These are phyloP conservation scores for Chaetomiaceae sp. DNA, from an alignment of 2,329 filamentous ascomycete species.

Conservation along the genomic window DNA sequence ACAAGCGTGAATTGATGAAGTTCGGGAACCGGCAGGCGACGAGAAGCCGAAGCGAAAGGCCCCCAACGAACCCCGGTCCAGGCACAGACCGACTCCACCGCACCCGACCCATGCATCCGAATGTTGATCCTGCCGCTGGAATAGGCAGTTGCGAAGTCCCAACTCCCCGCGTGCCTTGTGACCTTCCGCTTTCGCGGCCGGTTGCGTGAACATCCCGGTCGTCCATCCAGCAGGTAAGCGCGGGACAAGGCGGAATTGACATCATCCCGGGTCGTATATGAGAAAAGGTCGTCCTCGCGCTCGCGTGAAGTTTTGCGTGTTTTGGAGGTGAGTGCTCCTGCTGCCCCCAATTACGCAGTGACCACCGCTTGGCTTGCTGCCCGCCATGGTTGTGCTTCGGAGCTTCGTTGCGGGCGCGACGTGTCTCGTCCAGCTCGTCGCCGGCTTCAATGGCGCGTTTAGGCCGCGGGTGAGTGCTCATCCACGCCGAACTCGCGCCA, in stretches of 20 bases:
- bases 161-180: neutral
- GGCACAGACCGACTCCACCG: too few species aligned
- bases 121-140: neutral
- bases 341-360: neutral
- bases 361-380: neutral
- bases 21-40: too few species aligned
- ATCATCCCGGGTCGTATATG: neutral
- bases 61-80: too few species aligned
- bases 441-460: constrained; percentile 7
- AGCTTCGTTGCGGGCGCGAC: constrained; percentile 1
- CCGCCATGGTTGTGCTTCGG: constrained; percentile 2
- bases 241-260: neutral
- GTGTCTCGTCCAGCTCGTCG: constrained; percentile 9
- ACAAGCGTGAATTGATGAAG: too few species aligned
- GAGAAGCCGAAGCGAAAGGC: too few species aligned
- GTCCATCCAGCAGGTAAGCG: neutral
- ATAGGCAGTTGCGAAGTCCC: constrained; percentile 1
- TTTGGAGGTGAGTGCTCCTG: constrained; percentile 3
- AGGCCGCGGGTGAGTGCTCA: constrained; percentile 14
- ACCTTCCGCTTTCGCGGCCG: constrained; percentile 10
- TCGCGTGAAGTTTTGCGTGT: too few species aligned
- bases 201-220: neutral
- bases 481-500: too few species aligned
- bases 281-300: too few species aligned
- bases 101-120: too few species aligned